Evolutionary conservation across 371 early-diverging fungal species (phyloP).

Genomic region (Sporodiniella umbellata): DNA sequence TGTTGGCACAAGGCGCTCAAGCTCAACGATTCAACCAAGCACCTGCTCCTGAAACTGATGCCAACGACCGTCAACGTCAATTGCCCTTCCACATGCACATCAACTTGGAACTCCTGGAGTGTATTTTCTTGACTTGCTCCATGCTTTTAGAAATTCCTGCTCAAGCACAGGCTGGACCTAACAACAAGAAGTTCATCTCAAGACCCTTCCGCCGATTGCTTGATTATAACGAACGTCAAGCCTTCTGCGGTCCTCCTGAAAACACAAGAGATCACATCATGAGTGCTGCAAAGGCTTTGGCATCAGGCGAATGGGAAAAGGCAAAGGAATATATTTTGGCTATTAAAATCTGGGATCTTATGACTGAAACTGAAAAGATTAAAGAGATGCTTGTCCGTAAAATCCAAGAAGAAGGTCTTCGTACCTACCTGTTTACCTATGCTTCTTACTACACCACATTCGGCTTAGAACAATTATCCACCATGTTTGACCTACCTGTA

Average conservation of each 20-base stretch:
- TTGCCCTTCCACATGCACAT: slow-evolving; percentile 99
- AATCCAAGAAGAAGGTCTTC: slow-evolving; percentile 94
- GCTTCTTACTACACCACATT: slow-evolving; percentile 86
- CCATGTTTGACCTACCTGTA: slow-evolving; percentile 84
- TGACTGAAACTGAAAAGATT: slow-evolving; percentile 77
- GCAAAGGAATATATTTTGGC: slow-evolving; percentile 78
- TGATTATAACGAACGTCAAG: slow-evolving; percentile 93
- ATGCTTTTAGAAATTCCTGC: slow-evolving; percentile 97
- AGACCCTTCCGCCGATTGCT: slow-evolving; percentile 92
- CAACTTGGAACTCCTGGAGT: slow-evolving; percentile 96
- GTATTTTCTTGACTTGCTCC: slow-evolving; percentile 90
- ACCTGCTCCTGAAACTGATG: slow-evolving; percentile 78
- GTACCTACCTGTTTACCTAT: slow-evolving; percentile 93
- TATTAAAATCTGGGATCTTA: slow-evolving; percentile 95
- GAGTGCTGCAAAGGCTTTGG: slow-evolving; percentile 91
- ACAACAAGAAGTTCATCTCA: slow-evolving; percentile 80
- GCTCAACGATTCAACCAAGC: slow-evolving; percentile 66
- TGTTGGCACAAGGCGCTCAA: slow-evolving; percentile 91
- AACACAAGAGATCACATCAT: slow-evolving; percentile 97
- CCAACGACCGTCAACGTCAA: slow-evolving; percentile 88
- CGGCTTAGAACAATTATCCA: slow-evolving; percentile 73
- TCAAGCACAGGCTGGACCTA: slow-evolving; percentile 86
- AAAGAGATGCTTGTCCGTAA: slow-evolving; percentile 85
- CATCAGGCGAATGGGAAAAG: slow-evolving; percentile 91
- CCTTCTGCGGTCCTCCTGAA: slow-evolving; percentile 96